Evolutionary conservation across 371 early-diverging fungal genomes (phyloP), one percentile per base, ranked within the genome.

Genomic region (Actinomortierella wolfii): DNA sequence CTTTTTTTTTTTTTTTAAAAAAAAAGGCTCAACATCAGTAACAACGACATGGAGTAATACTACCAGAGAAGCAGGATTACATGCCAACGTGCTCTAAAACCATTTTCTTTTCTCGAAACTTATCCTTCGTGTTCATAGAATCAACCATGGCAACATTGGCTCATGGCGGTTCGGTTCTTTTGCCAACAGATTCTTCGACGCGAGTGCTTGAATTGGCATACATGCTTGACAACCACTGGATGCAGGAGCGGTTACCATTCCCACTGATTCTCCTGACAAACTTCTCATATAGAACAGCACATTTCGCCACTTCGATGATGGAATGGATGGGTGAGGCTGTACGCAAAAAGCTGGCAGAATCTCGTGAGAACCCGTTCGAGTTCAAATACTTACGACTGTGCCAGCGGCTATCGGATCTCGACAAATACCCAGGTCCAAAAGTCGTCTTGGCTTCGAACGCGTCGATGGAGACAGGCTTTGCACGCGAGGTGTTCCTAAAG

Each of bases 241-340:
- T 88, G 41, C 77, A 78, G n/a, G 77, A 89, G 40, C 85, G 86
- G 58, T 62, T 88, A 40, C 68, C 76, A 2, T 87, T 84, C 61
- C 92, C 94, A 4, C 71, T 97, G 21, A 87, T 92, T 42, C 82
- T 96, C 54, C 79, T 97, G 26, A 84, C 92, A 17, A 82, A 91
- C 57, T 89, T 87, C 48, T 87, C 89, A 58, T 86, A 87, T 56
- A 85, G 86, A 17, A 88, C 90, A 17, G 84, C 91, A 2, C 86
- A 92, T 63, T 89, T 88, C 67, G 96, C 97, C 1, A 91, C 92
- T 58, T 88, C 88, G 29, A 95, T 95, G 90, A 81, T 93, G 43
- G 97, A 96, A 78, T 98, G 98, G 98, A 95, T 97, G 96, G 90
- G 94, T 4, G 89, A 92, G 44, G 83, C 82, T n/a, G 76, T 96